Evolutionary conservation across 2,329 filamentous ascomycete species (phyloP), one percentile per base, ranked within the genome.

Genomic region (Hypoxylon sp.): DNA sequence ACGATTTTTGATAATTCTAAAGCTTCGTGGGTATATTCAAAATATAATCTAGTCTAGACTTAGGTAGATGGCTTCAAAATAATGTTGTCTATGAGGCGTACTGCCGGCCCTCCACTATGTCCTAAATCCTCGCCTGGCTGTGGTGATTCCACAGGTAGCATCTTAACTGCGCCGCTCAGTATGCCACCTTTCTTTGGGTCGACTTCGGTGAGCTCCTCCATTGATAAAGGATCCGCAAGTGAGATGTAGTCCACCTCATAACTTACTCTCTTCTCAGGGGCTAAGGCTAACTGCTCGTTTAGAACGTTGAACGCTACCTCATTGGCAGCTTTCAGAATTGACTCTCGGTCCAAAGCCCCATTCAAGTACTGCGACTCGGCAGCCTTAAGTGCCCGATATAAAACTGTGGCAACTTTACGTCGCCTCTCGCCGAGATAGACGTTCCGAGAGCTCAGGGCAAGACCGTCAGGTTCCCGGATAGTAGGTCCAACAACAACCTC

Each of bases 221-320:
- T 88, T 0, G 91, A 92, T 8, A 93, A 89, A 0, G 94, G 92
- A 75, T 98, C 94, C 0, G 95, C 92, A 26, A 99, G 85, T 14
- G 94, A 97, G 62, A 99, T 88, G 78, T 99, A 99, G 79, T 98
- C 95, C 8, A 98, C 86, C 77, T 97, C 92, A 68, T 94, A 96
- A 55, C 84, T 82, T 2, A 90, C 92, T 53, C 94, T 85, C 77
- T 92, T 81, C 33, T 81, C 80, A 0, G 90, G 86, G 1, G 82
- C 76, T 62, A 94, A 78, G 10, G 82, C 82, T 68, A 86, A 83
- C 80, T 97, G 94, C 76, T 88, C 86, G 14, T 84, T 80, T 35
- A 89, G 80, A 13, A 87, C 83, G 3, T 81, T 76, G 14, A 86
- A 82, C 1, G 89, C 80, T 2, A 95, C 84, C 33, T 84, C 82